These are phyloP conservation scores for Lachancea lanzarotensis DNA, from an alignment of 805 yeast genomes.

Conservation along the genomic window DNA sequence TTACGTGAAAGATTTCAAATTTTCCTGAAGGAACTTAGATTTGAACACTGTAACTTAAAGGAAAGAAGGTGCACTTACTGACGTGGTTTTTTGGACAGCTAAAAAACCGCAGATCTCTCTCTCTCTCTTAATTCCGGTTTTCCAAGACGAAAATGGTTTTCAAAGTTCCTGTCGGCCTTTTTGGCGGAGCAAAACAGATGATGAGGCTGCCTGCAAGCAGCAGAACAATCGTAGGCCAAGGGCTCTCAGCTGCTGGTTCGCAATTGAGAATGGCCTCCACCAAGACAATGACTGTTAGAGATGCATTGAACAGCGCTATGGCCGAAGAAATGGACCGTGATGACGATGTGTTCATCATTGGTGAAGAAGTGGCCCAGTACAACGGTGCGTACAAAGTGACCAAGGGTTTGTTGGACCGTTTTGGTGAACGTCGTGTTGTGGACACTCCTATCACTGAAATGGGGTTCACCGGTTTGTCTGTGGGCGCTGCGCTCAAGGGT, in stretches of 20 bases:
- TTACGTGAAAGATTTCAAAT: neutral
- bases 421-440: conserved; percentile 87
- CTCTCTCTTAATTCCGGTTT: neutral
- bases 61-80: conserved; percentile 6
- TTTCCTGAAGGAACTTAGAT: neutral
- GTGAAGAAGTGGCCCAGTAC: conserved; percentile 99
- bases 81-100: neutral
- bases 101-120: conserved; percentile 1
- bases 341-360: conserved; percentile 88
- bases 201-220: neutral
- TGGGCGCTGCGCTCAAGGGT: conserved; percentile 95
- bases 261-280: conserved; percentile 32
- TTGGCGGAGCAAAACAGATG: conserved; percentile 6
- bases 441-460: conserved; percentile 99
- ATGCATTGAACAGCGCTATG: conserved; percentile 88
- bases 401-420: conserved; percentile 89
- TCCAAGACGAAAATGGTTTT: conserved; percentile 3
- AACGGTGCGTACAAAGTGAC: conserved; percentile 99
- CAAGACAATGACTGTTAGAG: conserved; percentile 85
- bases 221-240: neutral
- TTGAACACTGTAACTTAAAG: conserved; percentile 4
- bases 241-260: neutral
- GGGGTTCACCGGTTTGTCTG: conserved; percentile 95
- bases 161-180: conserved; percentile 2
- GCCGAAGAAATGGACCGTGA: conserved; percentile 98